Conservation (phyloP, 2,329 filamentous ascomycete species). For the Ascochyta pisi region DNA sequence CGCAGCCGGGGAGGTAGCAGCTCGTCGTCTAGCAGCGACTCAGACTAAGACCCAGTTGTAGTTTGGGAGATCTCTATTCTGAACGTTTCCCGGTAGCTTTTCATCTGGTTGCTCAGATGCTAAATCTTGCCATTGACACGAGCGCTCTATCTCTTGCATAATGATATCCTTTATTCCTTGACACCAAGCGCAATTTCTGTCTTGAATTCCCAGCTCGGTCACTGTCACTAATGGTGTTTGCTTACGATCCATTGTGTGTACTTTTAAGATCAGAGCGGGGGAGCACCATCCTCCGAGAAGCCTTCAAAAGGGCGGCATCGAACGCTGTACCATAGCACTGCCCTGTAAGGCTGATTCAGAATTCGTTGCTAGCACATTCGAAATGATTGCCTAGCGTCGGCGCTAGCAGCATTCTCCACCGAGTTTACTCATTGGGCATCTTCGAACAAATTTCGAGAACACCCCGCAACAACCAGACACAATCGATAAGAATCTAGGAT, state of each 20-base stretch:
- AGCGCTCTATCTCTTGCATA: not conserved
- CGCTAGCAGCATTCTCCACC: constrained; percentile 40
- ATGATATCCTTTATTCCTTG: constrained; percentile 3
- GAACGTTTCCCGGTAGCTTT: not conserved
- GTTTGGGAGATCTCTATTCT: not conserved
- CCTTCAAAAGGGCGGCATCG: constrained; percentile 9
- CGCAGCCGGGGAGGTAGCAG: constrained; percentile 42
- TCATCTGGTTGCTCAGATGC: not conserved
- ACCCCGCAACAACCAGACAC: constrained; percentile 25
- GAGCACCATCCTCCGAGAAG: not conserved
- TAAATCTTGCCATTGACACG: not conserved
- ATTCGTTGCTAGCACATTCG: constrained; percentile 16
- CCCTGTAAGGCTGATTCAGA: constrained; percentile 10
- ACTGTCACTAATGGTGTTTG: too few relatives aligned
- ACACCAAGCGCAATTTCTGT: not conserved
- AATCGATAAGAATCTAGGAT: constrained; percentile 39
- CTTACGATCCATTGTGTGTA: too few relatives aligned
- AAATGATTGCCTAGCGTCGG: constrained; percentile 29
- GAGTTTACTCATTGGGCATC: constrained; percentile 37
- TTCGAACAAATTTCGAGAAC: constrained; percentile 27
- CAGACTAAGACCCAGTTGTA: constrained; percentile 32
- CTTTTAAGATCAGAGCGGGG: not conserved
- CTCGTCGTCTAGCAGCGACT: constrained; percentile 46
- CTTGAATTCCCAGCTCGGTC: too few relatives aligned
- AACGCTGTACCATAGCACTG: not conserved